Conservation (phyloP, 306 rosid species). For the Abrus precatorius region DNA sequence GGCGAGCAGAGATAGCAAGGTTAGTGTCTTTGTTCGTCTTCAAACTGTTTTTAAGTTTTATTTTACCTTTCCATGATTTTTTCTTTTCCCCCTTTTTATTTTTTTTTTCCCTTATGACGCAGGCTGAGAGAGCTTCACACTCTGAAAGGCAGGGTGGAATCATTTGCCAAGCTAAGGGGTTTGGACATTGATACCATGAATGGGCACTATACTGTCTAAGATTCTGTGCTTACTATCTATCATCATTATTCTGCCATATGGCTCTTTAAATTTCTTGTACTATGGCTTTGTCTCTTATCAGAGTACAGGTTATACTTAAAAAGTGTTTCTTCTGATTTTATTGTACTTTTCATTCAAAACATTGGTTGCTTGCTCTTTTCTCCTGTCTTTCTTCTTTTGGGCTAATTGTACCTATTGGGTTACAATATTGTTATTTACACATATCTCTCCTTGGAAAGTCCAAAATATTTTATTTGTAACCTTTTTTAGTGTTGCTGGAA, state of each 20-base stretch:
- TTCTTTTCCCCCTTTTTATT: neutral
- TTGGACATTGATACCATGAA: slow-evolving; percentile 72
- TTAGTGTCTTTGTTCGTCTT: slow-evolving; percentile 35
- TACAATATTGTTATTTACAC: slow-evolving; percentile 30
- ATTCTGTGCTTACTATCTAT: neutral
- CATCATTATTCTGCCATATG: slow-evolving; percentile 18
- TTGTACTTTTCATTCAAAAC: slow-evolving; percentile 1
- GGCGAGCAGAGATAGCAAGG: slow-evolving; percentile 86
- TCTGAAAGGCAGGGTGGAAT: slow-evolving; percentile 76
- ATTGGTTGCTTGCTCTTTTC: neutral
- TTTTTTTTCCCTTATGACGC: slow-evolving; percentile 15
- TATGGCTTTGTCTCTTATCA: slow-evolving; percentile 1
- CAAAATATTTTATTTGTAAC: slow-evolving; percentile 27
- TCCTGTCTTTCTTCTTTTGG: neutral
- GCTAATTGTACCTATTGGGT: slow-evolving; percentile 30
- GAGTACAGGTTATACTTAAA: slow-evolving; percentile 19
- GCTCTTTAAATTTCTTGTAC: slow-evolving; percentile 17
- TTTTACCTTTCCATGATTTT: slow-evolving; percentile 7
- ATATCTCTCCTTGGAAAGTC: neutral
- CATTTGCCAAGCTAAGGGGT: slow-evolving; percentile 74
- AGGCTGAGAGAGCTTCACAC: slow-evolving; percentile 91
- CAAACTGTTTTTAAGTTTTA: slow-evolving; percentile 22
- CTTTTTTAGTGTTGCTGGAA: slow-evolving; percentile 5
- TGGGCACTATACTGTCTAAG: slow-evolving; percentile 74
- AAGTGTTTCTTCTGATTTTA: slow-evolving; percentile 24